Evolutionary conservation across 1,139 yeast genomes (phyloP).

Genomic region (Protomyces lactucae-debilis): DNA sequence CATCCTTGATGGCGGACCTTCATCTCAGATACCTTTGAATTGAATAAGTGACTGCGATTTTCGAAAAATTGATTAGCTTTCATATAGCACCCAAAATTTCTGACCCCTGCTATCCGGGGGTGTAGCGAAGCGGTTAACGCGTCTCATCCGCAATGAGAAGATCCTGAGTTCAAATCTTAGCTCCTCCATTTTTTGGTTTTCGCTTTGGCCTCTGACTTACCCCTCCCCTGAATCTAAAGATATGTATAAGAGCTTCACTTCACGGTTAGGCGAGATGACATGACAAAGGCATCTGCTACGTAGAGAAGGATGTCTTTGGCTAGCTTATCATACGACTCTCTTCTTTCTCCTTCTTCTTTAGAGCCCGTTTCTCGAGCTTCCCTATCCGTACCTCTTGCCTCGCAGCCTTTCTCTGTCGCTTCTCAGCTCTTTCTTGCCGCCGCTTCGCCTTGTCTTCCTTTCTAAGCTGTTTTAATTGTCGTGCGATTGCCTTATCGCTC

Average conservation of each 20-base stretch:
- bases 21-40: no score
- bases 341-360: not conserved
- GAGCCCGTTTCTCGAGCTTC: not conserved
- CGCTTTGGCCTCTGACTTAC: no score
- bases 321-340: no score
- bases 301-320: no score
- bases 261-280: no score
- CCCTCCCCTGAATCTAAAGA: no score
- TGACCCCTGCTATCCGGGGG: not conserved
- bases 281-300: no score
- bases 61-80: no score
- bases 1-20: no score
- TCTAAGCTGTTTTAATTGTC: not conserved
- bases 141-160: slow-evolving; percentile 3
- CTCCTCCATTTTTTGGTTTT: not conserved
- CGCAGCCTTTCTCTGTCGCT: not conserved
- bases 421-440: not conserved
- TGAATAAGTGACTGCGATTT: no score
- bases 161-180: slow-evolving; percentile 1
- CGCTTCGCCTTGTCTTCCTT: not conserved
- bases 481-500: not conserved
- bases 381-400: not conserved
- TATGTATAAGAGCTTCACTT: no score
- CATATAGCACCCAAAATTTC: no score
- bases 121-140: slow-evolving; percentile 3